These are phyloP conservation scores for Aristolochia californica DNA, from an alignment of 164 flowering plant species.

Conservation along the genomic window DNA sequence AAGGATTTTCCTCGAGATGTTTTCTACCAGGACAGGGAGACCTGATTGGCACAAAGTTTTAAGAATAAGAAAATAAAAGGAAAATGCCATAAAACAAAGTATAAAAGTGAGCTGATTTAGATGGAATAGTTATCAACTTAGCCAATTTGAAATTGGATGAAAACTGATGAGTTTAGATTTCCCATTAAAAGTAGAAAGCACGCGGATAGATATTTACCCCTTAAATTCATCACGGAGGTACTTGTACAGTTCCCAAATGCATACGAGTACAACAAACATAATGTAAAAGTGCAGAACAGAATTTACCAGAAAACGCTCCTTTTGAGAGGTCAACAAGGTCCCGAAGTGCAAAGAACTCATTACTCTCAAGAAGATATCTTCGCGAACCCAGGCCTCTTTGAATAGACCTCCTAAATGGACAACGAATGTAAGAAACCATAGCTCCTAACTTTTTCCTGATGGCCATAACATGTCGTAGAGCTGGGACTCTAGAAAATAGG, in stretches of 20 bases:
- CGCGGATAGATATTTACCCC: too few species aligned
- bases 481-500: slow-evolving; percentile 73
- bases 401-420: slow-evolving; percentile 77
- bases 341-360: slow-evolving; percentile 84
- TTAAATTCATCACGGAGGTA: too few species aligned
- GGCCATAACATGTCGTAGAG: slow-evolving; percentile 66
- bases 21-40: too few species aligned
- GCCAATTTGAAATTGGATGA: too few species aligned
- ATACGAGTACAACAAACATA: neutral
- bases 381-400: slow-evolving; percentile 69
- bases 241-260: too few species aligned
- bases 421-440: slow-evolving; percentile 73
- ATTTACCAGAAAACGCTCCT: slow-evolving; percentile 87
- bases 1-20: too few species aligned
- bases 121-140: too few species aligned
- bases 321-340: slow-evolving; percentile 92
- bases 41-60: neutral
- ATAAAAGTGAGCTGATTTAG: neutral
- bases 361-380: slow-evolving; percentile 83
- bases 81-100: neutral
- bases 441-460: slow-evolving; percentile 63
- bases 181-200: too few species aligned
- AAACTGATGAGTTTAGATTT: too few species aligned
- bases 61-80: neutral
- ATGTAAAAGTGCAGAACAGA: neutral